These are phyloP conservation scores for Eragrostis tef DNA, from an alignment of 202 grass and related monocot genomes.

Conservation along the genomic window DNA sequence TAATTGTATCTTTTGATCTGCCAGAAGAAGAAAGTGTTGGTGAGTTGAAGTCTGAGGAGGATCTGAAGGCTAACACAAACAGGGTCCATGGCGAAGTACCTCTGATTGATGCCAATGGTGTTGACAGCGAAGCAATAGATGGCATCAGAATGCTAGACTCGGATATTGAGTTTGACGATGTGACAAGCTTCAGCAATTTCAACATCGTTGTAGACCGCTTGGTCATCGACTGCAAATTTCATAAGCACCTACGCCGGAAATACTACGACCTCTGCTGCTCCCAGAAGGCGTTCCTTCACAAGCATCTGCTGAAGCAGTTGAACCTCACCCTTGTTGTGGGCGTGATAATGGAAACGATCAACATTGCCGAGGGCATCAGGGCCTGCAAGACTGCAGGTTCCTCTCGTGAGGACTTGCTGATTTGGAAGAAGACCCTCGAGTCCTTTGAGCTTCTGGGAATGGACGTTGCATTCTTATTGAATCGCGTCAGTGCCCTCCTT, in stretches of 20 bases:
- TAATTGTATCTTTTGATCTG: slow-evolving; percentile 14
- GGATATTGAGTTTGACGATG: slow-evolving; percentile 13
- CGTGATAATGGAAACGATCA: slow-evolving; percentile 57
- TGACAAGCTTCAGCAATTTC: slow-evolving; percentile 42
- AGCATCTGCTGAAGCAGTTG: slow-evolving; percentile 41
- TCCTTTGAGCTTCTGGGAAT: slow-evolving; percentile 51
- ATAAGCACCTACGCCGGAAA: slow-evolving; percentile 23
- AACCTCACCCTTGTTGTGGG: slow-evolving; percentile 42
- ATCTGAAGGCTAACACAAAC: not conserved
- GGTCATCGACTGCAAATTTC: slow-evolving; percentile 50
- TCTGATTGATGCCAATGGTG: not conserved
- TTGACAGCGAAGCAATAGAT: slow-evolving; percentile 23
- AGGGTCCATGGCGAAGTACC: not conserved
- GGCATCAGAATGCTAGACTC: slow-evolving; percentile 44
- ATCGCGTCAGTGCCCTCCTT: slow-evolving; percentile 21
- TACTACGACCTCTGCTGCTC: slow-evolving; percentile 56
- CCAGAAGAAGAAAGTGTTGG: not conserved
- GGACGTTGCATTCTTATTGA: slow-evolving; percentile 46
- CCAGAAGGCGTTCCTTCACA: slow-evolving; percentile 53
- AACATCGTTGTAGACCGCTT: slow-evolving; percentile 44
- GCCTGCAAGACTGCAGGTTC: slow-evolving; percentile 10
- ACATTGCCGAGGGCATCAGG: slow-evolving; percentile 45
- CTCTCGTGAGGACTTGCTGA: slow-evolving; percentile 19
- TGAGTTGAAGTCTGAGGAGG: slow-evolving; percentile 7
- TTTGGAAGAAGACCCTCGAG: slow-evolving; percentile 57